Evolutionary conservation across 129 eudicot species (phyloP).

Genomic region (Flaveria ramosissima): DNA sequence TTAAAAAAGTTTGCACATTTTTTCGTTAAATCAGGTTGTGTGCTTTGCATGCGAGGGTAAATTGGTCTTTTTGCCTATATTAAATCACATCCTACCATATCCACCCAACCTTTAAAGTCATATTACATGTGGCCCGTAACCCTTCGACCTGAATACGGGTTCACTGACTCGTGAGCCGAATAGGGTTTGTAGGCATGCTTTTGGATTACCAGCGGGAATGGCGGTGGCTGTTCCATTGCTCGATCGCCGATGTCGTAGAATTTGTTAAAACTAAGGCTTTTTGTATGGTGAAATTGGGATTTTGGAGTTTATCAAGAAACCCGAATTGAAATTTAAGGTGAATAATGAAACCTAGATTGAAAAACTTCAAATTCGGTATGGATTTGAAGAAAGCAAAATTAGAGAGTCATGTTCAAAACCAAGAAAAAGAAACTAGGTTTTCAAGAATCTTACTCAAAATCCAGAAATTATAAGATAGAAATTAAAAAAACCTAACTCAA

Average conservation of each 20-base stretch:
- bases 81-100: not conserved
- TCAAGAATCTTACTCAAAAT: no score
- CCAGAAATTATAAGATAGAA: no score
- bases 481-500: no score
- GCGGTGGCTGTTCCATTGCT: slow-evolving; percentile 44
- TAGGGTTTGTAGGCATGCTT: slow-evolving; percentile 50
- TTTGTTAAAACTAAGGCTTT: no score
- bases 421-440: no score
- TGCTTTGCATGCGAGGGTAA: no score
- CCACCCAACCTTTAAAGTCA: slow-evolving; percentile 75
- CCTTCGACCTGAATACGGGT: slow-evolving; percentile 70
- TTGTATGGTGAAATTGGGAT: slow-evolving; percentile 31
- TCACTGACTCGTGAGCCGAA: slow-evolving; percentile 64
- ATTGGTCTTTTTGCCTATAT: no score
- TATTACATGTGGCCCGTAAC: slow-evolving; percentile 65
- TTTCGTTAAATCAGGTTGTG: no score
- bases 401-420: no score
- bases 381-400: no score
- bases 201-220: slow-evolving; percentile 43
- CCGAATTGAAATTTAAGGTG: not conserved
- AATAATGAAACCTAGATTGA: not conserved
- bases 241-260: slow-evolving; percentile 27
- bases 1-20: no score
- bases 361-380: no score
- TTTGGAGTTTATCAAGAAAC: not conserved